Conservation (phyloP, 345 rosid genomes). For the Rubroshorea leprosula region DNA sequence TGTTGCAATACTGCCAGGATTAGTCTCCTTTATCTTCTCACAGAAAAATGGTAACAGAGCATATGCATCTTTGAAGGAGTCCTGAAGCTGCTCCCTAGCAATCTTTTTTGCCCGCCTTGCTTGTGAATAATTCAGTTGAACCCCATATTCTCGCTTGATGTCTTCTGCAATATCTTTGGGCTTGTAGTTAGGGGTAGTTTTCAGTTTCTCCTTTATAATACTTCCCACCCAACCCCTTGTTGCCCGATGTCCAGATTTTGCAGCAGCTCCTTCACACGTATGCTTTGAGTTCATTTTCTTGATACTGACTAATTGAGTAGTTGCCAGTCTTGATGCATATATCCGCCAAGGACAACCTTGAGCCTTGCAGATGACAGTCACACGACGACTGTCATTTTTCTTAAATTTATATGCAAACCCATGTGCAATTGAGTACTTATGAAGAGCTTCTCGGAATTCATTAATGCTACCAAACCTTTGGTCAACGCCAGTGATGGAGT, state of each 20-base stretch:
- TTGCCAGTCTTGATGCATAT: constrained; percentile 72
- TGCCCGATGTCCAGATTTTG: constrained; percentile 77
- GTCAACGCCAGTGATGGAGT: constrained; percentile 79
- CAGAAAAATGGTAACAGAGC: constrained; percentile 73
- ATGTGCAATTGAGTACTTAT: constrained; percentile 80
- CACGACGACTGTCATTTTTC: constrained; percentile 90
- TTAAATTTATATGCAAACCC: constrained; percentile 85
- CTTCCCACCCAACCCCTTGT: constrained; percentile 94
- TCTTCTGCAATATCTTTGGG: constrained; percentile 93
- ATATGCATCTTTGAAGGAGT: constrained; percentile 81
- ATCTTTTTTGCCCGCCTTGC: constrained; percentile 94
- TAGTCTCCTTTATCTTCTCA: constrained; percentile 86
- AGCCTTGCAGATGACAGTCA: constrained; percentile 78
- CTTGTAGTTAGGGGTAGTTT: constrained; percentile 71
- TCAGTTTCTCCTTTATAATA: constrained; percentile 82
- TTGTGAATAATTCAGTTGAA: constrained; percentile 83
- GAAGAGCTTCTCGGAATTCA: constrained; percentile 89
- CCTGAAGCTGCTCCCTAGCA: constrained; percentile 93
- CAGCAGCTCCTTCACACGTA: constrained; percentile 79
- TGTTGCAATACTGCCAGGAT: constrained; percentile 79
- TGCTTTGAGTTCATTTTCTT: constrained; percentile 78
- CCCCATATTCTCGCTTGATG: constrained; percentile 81
- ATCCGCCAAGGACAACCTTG: constrained; percentile 95
- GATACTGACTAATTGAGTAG: constrained; percentile 75
- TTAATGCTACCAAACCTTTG: constrained; percentile 74